Conservation (phyloP, 331 rosid genomes). For the Telfairia occidentalis region DNA sequence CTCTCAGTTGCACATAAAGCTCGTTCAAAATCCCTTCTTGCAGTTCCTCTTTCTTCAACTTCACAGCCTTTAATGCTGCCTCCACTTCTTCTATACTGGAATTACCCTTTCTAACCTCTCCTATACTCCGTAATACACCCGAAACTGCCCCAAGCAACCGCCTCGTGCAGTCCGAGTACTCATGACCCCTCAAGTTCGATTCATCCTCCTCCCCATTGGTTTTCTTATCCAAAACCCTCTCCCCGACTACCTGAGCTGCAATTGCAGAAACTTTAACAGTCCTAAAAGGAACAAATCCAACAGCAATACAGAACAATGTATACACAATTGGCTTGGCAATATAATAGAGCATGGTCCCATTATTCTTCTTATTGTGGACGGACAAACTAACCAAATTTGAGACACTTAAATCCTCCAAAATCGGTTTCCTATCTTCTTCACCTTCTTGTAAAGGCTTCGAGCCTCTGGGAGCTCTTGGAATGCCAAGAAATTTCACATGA, state of each 20-base stretch:
- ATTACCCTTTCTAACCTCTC: constrained; percentile 45
- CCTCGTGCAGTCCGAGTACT: constrained; percentile 38
- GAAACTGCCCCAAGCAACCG: constrained; percentile 44
- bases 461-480: constrained; percentile 14
- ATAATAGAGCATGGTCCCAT: constrained; percentile 17
- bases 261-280: constrained; percentile 28
- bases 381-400: constrained; percentile 10
- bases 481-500: constrained; percentile 11
- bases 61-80: constrained; percentile 42
- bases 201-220: constrained; percentile 17
- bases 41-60: constrained; percentile 41
- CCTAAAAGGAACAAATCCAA: constrained; percentile 43
- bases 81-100: constrained; percentile 29
- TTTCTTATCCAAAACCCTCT: constrained; percentile 15
- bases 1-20: constrained; percentile 36
- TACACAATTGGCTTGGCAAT: constrained; percentile 25
- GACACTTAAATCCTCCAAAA: background rate
- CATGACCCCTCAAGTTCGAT: constrained; percentile 22
- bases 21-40: constrained; percentile 31
- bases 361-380: constrained; percentile 1
- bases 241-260: constrained; percentile 26
- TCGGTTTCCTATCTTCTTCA: background rate
- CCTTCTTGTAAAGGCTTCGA: background rate
- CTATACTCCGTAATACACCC: constrained; percentile 34
- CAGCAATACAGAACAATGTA: constrained; percentile 42